Base-by-base conservation (phyloP, 345 rosid genomes). In the Laguncularia racemosa region DNA sequence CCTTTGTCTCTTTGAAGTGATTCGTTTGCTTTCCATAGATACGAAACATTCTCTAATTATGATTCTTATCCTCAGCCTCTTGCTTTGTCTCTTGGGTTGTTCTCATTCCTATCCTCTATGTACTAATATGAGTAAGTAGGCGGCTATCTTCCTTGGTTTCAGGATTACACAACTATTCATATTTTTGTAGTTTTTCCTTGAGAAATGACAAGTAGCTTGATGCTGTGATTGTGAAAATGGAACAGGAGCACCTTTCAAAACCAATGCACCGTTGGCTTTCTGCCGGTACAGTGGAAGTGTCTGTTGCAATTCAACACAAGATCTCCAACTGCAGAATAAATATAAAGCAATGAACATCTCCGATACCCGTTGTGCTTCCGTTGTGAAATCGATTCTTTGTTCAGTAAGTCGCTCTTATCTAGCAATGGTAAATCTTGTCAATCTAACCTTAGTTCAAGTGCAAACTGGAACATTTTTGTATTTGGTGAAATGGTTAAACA, bases 261-360 rank as follows among this genome's bases (percentile, higher is more conserved):
- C 44, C 9, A 55, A 56, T 59, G 48, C 59, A 54, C 48, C 62
- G 15, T 55, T 65, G 16, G 46, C 38, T 17, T 65, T 71, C 50
- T 75, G 76, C 59, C 58, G 50, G 20, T 59, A 68, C 47, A 64
- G 18, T 62, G 68, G 61, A 58, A 75, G 69, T 45, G 65, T 53
- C 15, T 71, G 73, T 61, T 65, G 64, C 16, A 67, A 62, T 44
- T 58, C 68, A 50, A 61, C 55, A 16, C 54, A 67, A 55, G 73
- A 68, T 61, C 28, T 61, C 59, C 61, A 18, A 28, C 56, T 75
- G 63, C 65, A 44, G 40, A 56, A 58, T 33, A 70, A 51, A n/a
- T 75, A 70, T 46, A 63, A 59, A 47, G 57, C 62, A 20, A 28
- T 61, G 66, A 67, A 75, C 13, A 58, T 71, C 47, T 61, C 73